phyloP scores from a whole-genome alignment of 73 alveolate species.

The Tetrahymena malaccensis region DNA sequence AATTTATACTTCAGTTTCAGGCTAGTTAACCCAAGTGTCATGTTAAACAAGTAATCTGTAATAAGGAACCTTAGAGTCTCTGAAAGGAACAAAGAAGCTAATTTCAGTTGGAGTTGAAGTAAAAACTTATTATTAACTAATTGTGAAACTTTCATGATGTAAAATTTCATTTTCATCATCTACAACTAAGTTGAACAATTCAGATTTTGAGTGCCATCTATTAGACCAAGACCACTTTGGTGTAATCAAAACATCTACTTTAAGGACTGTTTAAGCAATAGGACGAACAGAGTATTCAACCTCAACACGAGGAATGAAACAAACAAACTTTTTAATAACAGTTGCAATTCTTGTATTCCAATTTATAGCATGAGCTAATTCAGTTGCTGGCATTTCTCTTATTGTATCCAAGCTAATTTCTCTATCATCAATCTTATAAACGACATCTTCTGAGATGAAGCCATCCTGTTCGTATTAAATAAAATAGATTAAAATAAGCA shows the following conservation, averaged over 20 bases:
- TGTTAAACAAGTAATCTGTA: conserved; percentile 69
- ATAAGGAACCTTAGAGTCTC: conserved; percentile 50
- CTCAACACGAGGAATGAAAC: conserved; percentile 87
- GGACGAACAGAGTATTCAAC: conserved; percentile 86
- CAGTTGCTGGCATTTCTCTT: conserved; percentile 49
- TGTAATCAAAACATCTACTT: conserved; percentile 38
- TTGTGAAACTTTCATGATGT: conserved; percentile 89
- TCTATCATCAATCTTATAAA: conserved; percentile 53
- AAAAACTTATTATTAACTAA: conserved; percentile 67
- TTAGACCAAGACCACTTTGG: conserved; percentile 88
- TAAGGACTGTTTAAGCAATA: conserved; percentile 90
- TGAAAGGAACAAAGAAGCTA: conserved; percentile 93
- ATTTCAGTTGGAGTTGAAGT: conserved; percentile 46
- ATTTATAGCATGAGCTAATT: conserved; percentile 44
- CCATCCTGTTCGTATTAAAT: conserved; percentile 41
- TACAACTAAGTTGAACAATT: conserved; percentile 88
- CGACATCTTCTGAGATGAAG: conserved; percentile 64
- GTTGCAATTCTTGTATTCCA: conserved; percentile 10
- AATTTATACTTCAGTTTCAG: background rate
- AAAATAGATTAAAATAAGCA: no score
- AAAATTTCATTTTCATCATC: conserved; percentile 88
- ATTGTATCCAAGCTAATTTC: conserved; percentile 58
- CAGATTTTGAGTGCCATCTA: conserved; percentile 89
- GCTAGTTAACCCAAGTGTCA: conserved; percentile 90
- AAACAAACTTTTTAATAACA: conserved; percentile 67